These are phyloP conservation scores for Warburgia ugandensis DNA, from an alignment of 164 flowering plant genomes.

Conservation along the genomic window DNA sequence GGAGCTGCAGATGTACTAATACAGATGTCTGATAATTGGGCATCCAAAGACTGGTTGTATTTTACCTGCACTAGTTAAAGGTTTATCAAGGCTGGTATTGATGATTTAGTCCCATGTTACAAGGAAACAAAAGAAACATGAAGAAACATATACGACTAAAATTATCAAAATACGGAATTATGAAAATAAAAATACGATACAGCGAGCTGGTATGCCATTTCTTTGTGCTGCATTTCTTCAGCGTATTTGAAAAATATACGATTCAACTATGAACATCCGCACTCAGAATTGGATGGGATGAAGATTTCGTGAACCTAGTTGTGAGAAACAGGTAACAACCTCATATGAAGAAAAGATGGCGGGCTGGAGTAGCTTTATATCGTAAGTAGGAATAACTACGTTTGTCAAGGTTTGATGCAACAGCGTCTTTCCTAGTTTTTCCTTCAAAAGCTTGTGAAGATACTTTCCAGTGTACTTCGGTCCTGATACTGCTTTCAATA, in stretches of 20 bases:
- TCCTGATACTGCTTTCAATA: conserved; percentile 4
- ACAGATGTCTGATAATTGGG: conserved; percentile 27
- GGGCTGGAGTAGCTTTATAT: conserved; percentile 22
- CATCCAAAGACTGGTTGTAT: conserved; percentile 20
- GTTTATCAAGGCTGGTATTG: too few species aligned
- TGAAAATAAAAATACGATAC: too few species aligned
- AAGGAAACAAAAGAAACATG: too few species aligned
- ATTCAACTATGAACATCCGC: too few species aligned
- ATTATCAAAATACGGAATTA: too few species aligned
- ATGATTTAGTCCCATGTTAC: too few species aligned
- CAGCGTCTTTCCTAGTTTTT: conserved; percentile 6
- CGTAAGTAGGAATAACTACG: conserved; percentile 21
- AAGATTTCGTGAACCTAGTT: too few species aligned
- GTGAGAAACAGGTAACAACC: conserved; percentile 3
- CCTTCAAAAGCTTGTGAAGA: conserved; percentile 6
- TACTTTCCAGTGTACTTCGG: conserved; percentile 19
- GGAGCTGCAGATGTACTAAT: conserved; percentile 36
- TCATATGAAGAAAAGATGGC: conserved; percentile 19
- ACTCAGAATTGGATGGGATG: too few species aligned
- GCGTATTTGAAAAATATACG: too few species aligned
- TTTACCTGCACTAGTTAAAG: conserved; percentile 32
- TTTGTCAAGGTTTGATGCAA: conserved; percentile 18
- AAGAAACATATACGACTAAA: too few species aligned
- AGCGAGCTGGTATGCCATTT: too few species aligned
- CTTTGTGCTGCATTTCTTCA: too few species aligned